Percentiles rank a stretch among this genome's conserved stretches.
phyloP scores from a whole-genome alignment of 306 rosid genomes.

The Dryas octopetala region DNA sequence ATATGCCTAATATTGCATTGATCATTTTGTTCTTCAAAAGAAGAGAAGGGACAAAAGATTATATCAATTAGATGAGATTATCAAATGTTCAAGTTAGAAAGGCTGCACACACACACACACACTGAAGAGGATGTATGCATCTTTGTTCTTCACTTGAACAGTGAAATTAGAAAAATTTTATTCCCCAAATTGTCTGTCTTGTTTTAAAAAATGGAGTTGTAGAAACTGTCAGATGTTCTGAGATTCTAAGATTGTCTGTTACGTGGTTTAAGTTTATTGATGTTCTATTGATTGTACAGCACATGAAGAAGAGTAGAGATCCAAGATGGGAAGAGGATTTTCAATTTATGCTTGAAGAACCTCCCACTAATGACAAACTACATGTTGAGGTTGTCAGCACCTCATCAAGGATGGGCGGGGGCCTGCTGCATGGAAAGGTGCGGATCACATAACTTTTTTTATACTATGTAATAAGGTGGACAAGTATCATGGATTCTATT shows the following conservation, averaged over 20 bases:
- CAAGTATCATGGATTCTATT: background rate
- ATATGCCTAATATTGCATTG: background rate
- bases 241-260: background rate
- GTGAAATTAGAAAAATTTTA: background rate
- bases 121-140: background rate
- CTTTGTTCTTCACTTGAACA: background rate
- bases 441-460: background rate
- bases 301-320: slow-evolving; percentile 72
- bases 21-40: background rate
- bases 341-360: slow-evolving; percentile 60
- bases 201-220: background rate
- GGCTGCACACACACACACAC: background rate
- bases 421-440: slow-evolving; percentile 75
- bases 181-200: background rate
- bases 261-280: slow-evolving; percentile 7
- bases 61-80: background rate
- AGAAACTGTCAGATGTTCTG: background rate
- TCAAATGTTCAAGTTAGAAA: background rate
- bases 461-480: background rate
- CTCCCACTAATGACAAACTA: slow-evolving; percentile 69
- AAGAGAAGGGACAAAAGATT: background rate
- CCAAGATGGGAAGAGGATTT: slow-evolving; percentile 96
- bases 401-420: slow-evolving; percentile 53
- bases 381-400: slow-evolving; percentile 83
- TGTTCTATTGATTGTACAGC: slow-evolving; percentile 34